Conservation (phyloP, 352 stramenopile genomes). For the Globisporangium irregulare region DNA sequence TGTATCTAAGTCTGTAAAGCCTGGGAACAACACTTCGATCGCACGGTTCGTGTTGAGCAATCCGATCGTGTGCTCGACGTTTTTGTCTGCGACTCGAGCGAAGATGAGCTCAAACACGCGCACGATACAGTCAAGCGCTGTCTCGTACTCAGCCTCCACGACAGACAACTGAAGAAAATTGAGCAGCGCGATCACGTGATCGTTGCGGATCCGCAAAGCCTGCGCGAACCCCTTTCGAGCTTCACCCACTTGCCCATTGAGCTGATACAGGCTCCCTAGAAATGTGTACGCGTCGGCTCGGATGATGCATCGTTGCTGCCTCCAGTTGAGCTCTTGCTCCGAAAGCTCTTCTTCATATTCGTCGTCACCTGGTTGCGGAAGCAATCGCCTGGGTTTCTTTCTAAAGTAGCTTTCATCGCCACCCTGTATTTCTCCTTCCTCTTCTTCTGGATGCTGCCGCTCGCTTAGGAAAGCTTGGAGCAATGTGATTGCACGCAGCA, state of each 20-base stretch:
- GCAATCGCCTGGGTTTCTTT: neutral
- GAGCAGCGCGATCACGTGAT: conserved; percentile 41
- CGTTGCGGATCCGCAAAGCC: conserved; percentile 30
- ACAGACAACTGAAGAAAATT: conserved; percentile 48
- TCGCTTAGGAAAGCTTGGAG: conserved; percentile 40
- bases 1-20: conserved; percentile 1
- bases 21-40: conserved; percentile 24
- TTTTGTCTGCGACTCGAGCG: neutral
- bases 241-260: conserved; percentile 30
- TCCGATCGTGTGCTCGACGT: neutral
- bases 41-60: conserved; percentile 32
- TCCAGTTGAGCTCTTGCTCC: conserved; percentile 22
- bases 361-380: neutral
- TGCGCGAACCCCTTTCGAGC: conserved; percentile 27
- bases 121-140: conserved; percentile 31
- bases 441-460: conserved; percentile 25
- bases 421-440: conserved; percentile 1
- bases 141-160: conserved; percentile 34
- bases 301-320: conserved; percentile 31
- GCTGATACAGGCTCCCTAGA: conserved; percentile 33
- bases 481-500: conserved; percentile 22
- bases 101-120: conserved; percentile 31
- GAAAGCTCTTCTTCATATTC: conserved; percentile 24
- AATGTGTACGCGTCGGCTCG: conserved; percentile 38
- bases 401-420: neutral